These are phyloP conservation scores for Carpinus fangiana DNA, from an alignment of 306 rosid species.

Conservation along the genomic window DNA sequence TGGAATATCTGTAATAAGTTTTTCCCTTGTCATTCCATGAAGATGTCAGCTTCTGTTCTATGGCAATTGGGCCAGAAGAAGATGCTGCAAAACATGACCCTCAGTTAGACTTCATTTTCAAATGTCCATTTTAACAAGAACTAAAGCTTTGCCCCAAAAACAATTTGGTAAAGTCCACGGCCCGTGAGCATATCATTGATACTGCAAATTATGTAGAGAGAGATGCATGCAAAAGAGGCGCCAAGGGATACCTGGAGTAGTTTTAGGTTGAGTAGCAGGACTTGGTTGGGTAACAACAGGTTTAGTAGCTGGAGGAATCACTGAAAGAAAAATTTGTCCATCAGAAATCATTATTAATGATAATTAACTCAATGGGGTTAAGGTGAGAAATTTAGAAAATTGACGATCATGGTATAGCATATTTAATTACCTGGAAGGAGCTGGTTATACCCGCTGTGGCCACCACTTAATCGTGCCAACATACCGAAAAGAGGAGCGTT, in stretches of 20 bases:
- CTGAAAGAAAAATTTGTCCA: slow-evolving; percentile 40
- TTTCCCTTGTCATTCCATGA: slow-evolving; percentile 74
- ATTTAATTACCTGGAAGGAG: slow-evolving; percentile 80
- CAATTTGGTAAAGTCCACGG: not conserved
- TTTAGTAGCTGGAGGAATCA: slow-evolving; percentile 49
- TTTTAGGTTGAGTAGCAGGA: slow-evolving; percentile 45
- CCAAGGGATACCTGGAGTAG: slow-evolving; percentile 58
- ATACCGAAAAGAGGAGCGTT: slow-evolving; percentile 94
- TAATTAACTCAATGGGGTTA: not conserved
- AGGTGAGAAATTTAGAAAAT: not conserved
- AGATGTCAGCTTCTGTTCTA: slow-evolving; percentile 65
- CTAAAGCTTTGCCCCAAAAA: not conserved
- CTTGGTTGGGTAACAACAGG: slow-evolving; percentile 49
- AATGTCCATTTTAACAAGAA: not conserved
- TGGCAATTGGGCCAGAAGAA: slow-evolving; percentile 55
- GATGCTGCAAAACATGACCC: slow-evolving; percentile 51
- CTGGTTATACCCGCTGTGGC: slow-evolving; percentile 68
- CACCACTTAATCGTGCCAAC: slow-evolving; percentile 73
- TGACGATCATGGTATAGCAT: not conserved
- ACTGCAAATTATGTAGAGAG: not conserved
- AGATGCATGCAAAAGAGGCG: not conserved
- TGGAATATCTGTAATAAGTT: slow-evolving; percentile 83
- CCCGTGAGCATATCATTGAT: no score
- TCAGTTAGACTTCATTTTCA: slow-evolving; percentile 26
- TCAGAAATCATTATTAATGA: slow-evolving; percentile 1